A percentile compares a stretch with the other conserved stretches of the same genome.
phyloP scores from a whole-genome alignment of 139 green algal species.

The Pleodorina starrii region DNA sequence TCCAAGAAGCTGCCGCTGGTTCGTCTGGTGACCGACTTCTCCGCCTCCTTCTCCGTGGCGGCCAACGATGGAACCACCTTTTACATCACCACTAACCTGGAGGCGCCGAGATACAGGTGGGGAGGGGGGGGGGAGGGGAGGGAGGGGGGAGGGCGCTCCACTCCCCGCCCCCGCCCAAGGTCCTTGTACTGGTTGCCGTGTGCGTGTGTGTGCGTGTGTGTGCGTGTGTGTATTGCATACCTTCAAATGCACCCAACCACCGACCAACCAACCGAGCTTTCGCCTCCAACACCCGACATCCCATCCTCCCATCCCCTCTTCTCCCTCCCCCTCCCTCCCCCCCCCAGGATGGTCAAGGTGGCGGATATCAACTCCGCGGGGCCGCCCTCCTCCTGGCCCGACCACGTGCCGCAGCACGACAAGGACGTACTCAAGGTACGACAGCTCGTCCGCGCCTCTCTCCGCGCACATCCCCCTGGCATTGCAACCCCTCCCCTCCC shows the following conservation, averaged over 20 bases:
- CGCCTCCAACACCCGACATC: not conserved
- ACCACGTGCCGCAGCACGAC: constrained; percentile 84
- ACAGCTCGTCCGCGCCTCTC: not conserved
- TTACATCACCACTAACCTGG: constrained; percentile 89
- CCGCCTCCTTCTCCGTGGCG: constrained; percentile 83
- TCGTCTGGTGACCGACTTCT: constrained; percentile 91
- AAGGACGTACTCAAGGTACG: constrained; percentile 75
- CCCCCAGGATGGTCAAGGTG: constrained; percentile 61
- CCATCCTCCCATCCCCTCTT: not conserved
- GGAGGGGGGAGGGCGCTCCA: too few relatives aligned
- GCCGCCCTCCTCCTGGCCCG: constrained; percentile 69
- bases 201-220: too few relatives aligned
- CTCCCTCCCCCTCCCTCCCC: not conserved
- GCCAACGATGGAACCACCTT: constrained; percentile 86
- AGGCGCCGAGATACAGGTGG: constrained; percentile 88
- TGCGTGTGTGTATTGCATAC: not conserved
- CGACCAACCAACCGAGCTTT: not conserved
- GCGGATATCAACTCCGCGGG: constrained; percentile 55
- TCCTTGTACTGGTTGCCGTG: too few relatives aligned
- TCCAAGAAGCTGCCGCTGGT: constrained; percentile 64
- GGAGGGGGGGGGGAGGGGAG: too few relatives aligned
- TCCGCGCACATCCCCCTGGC: not conserved
- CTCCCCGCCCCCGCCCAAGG: too few relatives aligned
- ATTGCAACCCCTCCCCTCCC: not conserved
- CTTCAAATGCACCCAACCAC: not conserved